A percentile compares a stretch with the other conserved stretches of the same genome.
These are phyloP conservation scores for Excoecaria agallocha DNA, from an alignment of 345 rosid genomes.

Conservation along the genomic window DNA sequence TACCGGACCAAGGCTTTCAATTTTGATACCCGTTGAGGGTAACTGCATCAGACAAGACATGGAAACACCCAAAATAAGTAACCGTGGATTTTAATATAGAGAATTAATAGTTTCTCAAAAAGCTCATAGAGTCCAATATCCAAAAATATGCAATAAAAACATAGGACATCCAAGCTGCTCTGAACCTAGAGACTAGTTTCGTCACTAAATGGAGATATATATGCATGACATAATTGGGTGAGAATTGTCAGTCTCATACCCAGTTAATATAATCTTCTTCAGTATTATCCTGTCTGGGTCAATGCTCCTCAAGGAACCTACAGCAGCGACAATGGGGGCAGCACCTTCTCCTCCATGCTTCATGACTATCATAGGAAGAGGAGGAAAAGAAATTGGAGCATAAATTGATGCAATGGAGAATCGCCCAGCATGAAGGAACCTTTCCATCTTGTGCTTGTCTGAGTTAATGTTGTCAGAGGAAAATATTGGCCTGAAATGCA, in stretches of 20 bases:
- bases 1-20: constrained; percentile 74
- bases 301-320: constrained; percentile 80
- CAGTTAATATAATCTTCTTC: constrained; percentile 88
- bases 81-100: background rate
- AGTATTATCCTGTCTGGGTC: constrained; percentile 79
- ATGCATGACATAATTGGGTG: background rate
- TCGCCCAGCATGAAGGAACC: constrained; percentile 81
- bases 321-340: constrained; percentile 68
- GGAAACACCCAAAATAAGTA: background rate
- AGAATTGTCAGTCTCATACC: constrained; percentile 43
- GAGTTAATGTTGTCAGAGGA: constrained; percentile 71
- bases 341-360: constrained; percentile 48
- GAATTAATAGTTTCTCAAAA: background rate
- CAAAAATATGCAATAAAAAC: too few relatives aligned
- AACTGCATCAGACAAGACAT: constrained; percentile 49
- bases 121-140: background rate
- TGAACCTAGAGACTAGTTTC: too few relatives aligned
- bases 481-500: constrained; percentile 71
- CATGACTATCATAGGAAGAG: constrained; percentile 78
- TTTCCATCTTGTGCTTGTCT: constrained; percentile 97
- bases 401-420: constrained; percentile 77
- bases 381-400: constrained; percentile 81
- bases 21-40: constrained; percentile 90
- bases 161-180: too few relatives aligned
- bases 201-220: too few relatives aligned